These are phyloP conservation scores for Colletotrichum sojae DNA, from an alignment of 2,329 filamentous ascomycete genomes.

Conservation along the genomic window DNA sequence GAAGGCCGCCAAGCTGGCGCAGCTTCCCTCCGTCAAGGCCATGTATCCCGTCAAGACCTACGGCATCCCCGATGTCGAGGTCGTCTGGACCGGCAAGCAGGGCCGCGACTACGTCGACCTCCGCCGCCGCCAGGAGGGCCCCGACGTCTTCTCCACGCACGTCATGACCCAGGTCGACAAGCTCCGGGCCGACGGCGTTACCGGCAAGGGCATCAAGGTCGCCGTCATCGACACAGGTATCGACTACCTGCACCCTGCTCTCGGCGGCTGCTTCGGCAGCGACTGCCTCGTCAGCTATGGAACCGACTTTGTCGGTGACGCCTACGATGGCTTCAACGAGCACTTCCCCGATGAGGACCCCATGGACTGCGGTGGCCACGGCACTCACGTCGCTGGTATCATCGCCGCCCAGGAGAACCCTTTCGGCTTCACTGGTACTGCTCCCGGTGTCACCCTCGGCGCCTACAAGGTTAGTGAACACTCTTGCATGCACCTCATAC, in stretches of 20 bases:
- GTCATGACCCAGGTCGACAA: conserved; percentile 70
- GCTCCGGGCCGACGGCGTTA: conserved; percentile 62
- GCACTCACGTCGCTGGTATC: conserved; percentile 74
- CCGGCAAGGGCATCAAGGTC: conserved; percentile 67
- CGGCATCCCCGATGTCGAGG: conserved; percentile 58
- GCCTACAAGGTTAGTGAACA: conserved; percentile 58
- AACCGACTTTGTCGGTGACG: conserved; percentile 70
- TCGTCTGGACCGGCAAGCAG: conserved; percentile 59
- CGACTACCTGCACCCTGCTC: conserved; percentile 74
- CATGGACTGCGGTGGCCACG: conserved; percentile 71
- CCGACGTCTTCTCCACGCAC: conserved; percentile 60
- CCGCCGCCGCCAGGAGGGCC: conserved; percentile 49
- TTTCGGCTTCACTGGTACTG: conserved; percentile 70
- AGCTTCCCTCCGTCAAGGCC: conserved; percentile 61
- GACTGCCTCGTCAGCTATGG: conserved; percentile 72
- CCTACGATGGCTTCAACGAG: conserved; percentile 56
- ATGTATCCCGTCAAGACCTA: conserved; percentile 65
- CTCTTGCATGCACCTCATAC: no score
- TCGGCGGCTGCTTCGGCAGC: conserved; percentile 75
- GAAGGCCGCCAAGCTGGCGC: conserved; percentile 56
- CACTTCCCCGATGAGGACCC: conserved; percentile 65
- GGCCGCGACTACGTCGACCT: conserved; percentile 46
- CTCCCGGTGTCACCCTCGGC: conserved; percentile 68
- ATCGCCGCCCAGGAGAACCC: conserved; percentile 70
- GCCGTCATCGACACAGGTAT: conserved; percentile 69